Conservation (phyloP, 73 alveolate genomes). For the Blepharisma stoltei region DNA sequence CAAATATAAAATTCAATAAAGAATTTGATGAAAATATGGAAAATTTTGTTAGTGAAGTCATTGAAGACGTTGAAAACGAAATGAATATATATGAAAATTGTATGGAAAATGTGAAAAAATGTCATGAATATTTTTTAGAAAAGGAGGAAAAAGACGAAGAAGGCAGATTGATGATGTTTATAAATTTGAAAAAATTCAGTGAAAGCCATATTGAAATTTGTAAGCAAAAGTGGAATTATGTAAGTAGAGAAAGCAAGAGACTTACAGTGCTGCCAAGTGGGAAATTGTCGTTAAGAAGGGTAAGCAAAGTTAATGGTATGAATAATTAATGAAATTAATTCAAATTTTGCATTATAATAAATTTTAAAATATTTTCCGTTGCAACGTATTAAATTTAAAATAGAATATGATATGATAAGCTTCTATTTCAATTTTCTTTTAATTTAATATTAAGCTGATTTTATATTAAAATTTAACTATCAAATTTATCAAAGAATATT, state of each 20-base stretch:
- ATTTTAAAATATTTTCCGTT: too few relatives aligned
- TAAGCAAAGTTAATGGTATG: too few relatives aligned
- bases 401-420: too few relatives aligned
- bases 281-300: too few relatives aligned
- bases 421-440: too few relatives aligned
- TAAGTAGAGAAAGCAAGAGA: background rate
- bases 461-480: too few relatives aligned
- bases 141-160: constrained; percentile 11
- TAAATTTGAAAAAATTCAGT: background rate
- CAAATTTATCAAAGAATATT: too few relatives aligned
- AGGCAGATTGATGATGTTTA: background rate
- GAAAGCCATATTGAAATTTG: constrained; percentile 1
- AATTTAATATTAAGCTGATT: too few relatives aligned
- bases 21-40: background rate
- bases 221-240: background rate
- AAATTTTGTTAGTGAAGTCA: background rate
- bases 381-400: too few relatives aligned
- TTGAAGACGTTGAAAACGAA: background rate
- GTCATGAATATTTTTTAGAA: constrained; percentile 10
- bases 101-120: background rate
- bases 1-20: background rate
- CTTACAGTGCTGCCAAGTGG: background rate
- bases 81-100: background rate
- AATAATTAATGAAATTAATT: too few relatives aligned
- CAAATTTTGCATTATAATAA: too few relatives aligned